phyloP scores from a whole-genome alignment of 164 flowering plant genomes.

The Buxus sempervirens region DNA sequence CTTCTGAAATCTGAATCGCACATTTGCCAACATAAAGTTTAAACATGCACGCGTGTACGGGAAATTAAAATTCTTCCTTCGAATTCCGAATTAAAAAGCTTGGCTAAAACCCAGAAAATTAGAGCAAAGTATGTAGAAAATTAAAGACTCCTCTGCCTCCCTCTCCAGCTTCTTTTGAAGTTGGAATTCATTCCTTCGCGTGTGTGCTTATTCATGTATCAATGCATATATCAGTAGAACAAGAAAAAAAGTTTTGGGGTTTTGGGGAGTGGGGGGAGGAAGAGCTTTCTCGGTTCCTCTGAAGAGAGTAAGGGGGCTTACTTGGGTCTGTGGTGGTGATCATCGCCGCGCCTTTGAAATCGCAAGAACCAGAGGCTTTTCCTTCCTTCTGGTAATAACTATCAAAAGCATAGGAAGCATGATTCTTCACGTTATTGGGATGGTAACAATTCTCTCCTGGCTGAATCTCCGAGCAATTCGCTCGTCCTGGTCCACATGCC shows the following conservation, averaged over 20 bases:
- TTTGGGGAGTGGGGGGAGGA: too few species aligned
- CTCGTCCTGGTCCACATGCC: conserved; percentile 98
- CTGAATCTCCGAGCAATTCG: conserved; percentile 92
- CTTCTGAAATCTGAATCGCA: neutral
- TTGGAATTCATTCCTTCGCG: too few species aligned
- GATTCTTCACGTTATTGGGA: conserved; percentile 77
- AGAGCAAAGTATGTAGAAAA: neutral
- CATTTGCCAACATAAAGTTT: too few species aligned
- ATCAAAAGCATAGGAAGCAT: conserved; percentile 93
- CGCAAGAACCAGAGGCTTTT: conserved; percentile 68
- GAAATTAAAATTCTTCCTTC: too few species aligned
- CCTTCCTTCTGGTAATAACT: conserved; percentile 88
- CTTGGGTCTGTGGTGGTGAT: conserved; percentile 97
- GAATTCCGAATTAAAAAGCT: neutral
- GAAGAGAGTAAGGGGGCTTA: conserved; percentile 31
- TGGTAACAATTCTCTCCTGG: conserved; percentile 84
- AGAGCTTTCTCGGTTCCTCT: too few species aligned
- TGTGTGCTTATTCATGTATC: too few species aligned
- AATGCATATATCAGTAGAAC: too few species aligned
- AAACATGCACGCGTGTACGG: too few species aligned
- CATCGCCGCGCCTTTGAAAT: conserved; percentile 91
- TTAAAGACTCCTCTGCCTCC: too few species aligned
- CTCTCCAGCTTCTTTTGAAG: too few species aligned
- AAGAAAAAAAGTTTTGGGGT: too few species aligned
- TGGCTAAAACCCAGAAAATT: neutral